Base-by-base conservation (phyloP, 331 rosid genomes). In the Cydonia oblonga region DNA sequence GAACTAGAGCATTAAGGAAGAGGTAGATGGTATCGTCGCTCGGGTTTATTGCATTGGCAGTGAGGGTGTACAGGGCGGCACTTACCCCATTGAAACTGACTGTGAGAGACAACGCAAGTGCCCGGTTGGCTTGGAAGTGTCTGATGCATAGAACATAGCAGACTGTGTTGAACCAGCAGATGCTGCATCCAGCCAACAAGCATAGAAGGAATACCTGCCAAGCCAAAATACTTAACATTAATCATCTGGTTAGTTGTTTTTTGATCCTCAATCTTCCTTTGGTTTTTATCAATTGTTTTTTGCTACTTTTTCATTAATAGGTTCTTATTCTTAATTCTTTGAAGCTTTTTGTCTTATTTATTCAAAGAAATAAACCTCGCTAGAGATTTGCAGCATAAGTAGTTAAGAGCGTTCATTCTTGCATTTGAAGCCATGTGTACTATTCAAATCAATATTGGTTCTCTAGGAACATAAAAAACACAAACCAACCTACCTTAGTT, bases 111-210 rank as follows among this genome's bases (percentile, higher is more conserved):
- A 92, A 12, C n/a, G 96, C 96, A 40, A 88, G 86, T 5, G 98
- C 64, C 23, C 90, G 82, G 83, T 83, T 87, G 20, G 82, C 24
- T 2, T 84, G 76, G 66, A 90, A 92, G 61, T 90, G 80, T 68
- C 51, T 72, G 44, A 88, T 88, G 65, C 98, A 90, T 19, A 91
- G 51, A 40, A 90, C 91, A 49, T 83, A 90, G 86, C 93, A 90
- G 60, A 90, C 81, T 0, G 98, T 92, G 87, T 92, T 92, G 90
- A 92, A 92, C 93, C 96, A 92, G 69, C 91, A 84, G 61, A 90
- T 82, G 87, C 98, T 84, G 57, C 93, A 88, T 13, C 98, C 98
- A 20, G 89, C 96, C 71, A 86, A 58, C 74, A 90, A 86, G 84
- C 93, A 84, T 19, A 87, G 85, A 32, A 90, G 66, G 73, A 88